Conservation (phyloP, 169 alveolate species). For the Perkinsus marinus region DNA sequence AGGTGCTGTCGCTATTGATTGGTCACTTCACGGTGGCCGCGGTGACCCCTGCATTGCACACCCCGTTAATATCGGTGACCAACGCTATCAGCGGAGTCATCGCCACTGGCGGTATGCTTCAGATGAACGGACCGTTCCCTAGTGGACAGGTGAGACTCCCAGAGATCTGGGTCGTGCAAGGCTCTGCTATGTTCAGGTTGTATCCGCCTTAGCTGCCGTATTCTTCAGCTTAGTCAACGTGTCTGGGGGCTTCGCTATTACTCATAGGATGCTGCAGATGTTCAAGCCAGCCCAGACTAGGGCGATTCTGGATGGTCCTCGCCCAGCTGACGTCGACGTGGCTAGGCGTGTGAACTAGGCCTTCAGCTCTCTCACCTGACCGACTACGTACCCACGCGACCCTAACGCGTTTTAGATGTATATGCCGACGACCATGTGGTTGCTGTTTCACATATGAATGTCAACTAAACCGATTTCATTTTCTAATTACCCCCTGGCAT, state of each 20-base stretch:
- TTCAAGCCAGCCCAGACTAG: not conserved
- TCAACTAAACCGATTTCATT: too few species aligned
- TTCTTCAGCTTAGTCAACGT: slow-evolving; percentile 16
- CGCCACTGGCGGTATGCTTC: slow-evolving; percentile 27
- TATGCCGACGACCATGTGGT: not conserved
- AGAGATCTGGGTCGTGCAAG: not conserved
- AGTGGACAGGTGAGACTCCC: slow-evolving; percentile 5
- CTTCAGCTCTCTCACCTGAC: not conserved
- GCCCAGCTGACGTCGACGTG: not conserved
- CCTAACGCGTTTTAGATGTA: not conserved
- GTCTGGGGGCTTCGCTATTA: slow-evolving; percentile 28
- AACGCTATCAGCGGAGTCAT: slow-evolving; percentile 59
- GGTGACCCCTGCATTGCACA: slow-evolving; percentile 77
- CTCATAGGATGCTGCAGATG: slow-evolving; percentile 9
- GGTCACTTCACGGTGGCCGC: slow-evolving; percentile 67
- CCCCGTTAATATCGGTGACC: slow-evolving; percentile 79
- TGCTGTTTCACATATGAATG: not conserved
- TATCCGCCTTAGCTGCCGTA: slow-evolving; percentile 14
- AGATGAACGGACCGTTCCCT: slow-evolving; percentile 18
- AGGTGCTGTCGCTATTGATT: slow-evolving; percentile 51
- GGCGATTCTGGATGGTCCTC: not conserved
- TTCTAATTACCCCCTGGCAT: too few species aligned
- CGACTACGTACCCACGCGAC: not conserved
- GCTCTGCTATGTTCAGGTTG: not conserved
- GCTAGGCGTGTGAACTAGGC: not conserved